Base-by-base conservation (phyloP, 441 rosid species). In the Erodium texanum region DNA sequence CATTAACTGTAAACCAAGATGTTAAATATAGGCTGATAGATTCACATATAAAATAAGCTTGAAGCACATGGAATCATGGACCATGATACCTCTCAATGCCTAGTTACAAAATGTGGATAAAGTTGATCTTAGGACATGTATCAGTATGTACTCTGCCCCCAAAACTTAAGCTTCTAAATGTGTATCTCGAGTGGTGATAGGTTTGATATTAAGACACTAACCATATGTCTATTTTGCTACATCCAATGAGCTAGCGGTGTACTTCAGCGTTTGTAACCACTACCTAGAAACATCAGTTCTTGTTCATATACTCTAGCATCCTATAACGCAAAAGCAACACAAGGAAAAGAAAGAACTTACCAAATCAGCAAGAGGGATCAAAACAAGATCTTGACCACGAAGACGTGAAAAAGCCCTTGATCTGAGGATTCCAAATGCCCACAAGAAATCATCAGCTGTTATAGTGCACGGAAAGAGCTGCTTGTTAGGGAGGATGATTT, bases 391-490 rank as follows among this genome's bases (percentile, higher is more conserved):
- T 80, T 91, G 89, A 69, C 89, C 99, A 50, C 88, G 92, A 67
- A 91, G 93, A 50, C 87, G 88, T 24, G 99, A 85, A 79, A 89
- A 93, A 32, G 97, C 88, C 74, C 99, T 84, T 11, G 97, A 93
- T 76, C 82, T 82, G 50, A 93, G 96, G 71, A 91, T 85, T 73
- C 96, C 95, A 73, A 87, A 91, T 6, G 97, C 99, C 99, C 99
- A 89, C 5, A 79, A 72, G 77, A 93, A 89, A 74, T 87, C 92
- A 61, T 85, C 86, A 20, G 74, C 74, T 36, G 96, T 82, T 69
- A 89, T 74, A 70, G 79, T 71, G 34, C 81, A 75, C 36, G 97
- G 86, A 80, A 93, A 91, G 19, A 93, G 74, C 67, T 79, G 67
- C 76, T 78, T 77, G 74, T 84, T 78, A 27, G 97, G 89, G 48